phyloP scores from a whole-genome alignment of 176 grass and related monocot species.

The Carex myosuroides region DNA sequence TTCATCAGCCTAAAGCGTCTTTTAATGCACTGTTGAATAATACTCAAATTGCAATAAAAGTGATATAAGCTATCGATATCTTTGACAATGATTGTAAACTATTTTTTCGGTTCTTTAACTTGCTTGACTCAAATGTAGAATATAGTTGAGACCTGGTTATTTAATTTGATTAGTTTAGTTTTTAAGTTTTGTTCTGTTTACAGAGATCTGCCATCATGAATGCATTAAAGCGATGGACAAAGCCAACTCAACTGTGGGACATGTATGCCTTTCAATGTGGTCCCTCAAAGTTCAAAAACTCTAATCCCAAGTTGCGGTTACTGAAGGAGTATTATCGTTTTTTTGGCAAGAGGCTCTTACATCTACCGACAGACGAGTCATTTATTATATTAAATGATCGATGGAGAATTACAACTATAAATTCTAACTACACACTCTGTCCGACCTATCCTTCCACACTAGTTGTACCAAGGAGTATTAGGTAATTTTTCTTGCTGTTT shows the following conservation, averaged over 20 bases:
- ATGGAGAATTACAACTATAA: slow-evolving; percentile 76
- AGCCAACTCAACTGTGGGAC: slow-evolving; percentile 65
- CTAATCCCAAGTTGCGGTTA: slow-evolving; percentile 70
- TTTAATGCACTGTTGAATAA: background rate
- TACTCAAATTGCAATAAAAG: background rate
- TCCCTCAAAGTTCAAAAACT: slow-evolving; percentile 53
- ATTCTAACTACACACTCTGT: slow-evolving; percentile 79
- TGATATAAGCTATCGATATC: background rate
- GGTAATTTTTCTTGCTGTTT: slow-evolving; percentile 47
- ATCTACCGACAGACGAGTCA: slow-evolving; percentile 32
- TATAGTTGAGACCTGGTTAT: slow-evolving; percentile 3
- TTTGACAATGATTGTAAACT: background rate
- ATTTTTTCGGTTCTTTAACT: slow-evolving; percentile 2
- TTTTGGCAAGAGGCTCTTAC: slow-evolving; percentile 37
- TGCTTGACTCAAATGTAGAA: background rate
- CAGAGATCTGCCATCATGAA: slow-evolving; percentile 80
- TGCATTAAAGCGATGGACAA: slow-evolving; percentile 58
- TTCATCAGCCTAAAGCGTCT: background rate
- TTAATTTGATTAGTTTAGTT: slow-evolving; percentile 19
- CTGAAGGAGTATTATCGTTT: slow-evolving; percentile 72
- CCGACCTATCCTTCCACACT: slow-evolving; percentile 79
- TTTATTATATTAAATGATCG: slow-evolving; percentile 38
- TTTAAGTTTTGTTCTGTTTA: slow-evolving; percentile 28
- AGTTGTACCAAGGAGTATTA: slow-evolving; percentile 80
- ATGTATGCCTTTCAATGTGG: slow-evolving; percentile 80